Percentiles rank a stretch among this genome's conserved stretches.
phyloP scores from a whole-genome alignment of 768 basidiomycete species.

The Lepiota venenata region DNA sequence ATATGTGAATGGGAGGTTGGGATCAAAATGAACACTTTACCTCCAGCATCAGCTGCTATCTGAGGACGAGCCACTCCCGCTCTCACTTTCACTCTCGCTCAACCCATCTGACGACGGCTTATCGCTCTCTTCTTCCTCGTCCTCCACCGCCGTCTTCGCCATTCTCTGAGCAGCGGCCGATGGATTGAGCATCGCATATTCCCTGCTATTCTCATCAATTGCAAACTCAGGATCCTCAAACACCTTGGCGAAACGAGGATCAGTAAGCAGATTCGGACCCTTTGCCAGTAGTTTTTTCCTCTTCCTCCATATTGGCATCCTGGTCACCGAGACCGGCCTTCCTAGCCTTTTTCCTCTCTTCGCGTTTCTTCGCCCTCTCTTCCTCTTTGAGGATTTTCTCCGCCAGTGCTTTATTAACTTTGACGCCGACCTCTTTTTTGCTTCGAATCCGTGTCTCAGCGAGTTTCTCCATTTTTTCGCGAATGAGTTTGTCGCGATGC shows the following conservation, averaged over 20 bases:
- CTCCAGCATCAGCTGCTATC: constrained; percentile 60
- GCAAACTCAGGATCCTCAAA: constrained; percentile 91
- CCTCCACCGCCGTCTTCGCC: constrained; percentile 72
- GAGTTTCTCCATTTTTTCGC: constrained; percentile 90
- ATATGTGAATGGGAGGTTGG: constrained; percentile 2
- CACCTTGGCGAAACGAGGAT: constrained; percentile 86
- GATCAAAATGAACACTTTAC: constrained; percentile 25
- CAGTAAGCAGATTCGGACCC: constrained; percentile 62
- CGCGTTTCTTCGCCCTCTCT: constrained; percentile 54
- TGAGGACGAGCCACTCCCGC: constrained; percentile 26
- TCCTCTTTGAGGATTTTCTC: constrained; percentile 74
- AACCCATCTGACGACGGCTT: constrained; percentile 58
- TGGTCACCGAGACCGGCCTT: constrained; percentile 27
- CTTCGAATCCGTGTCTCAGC: constrained; percentile 90
- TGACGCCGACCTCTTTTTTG: constrained; percentile 66
- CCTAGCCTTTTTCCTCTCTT: constrained; percentile 49
- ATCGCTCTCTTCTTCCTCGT: constrained; percentile 88
- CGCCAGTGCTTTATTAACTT: constrained; percentile 79
- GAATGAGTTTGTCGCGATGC: constrained; percentile 84
- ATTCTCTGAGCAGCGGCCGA: constrained; percentile 64
- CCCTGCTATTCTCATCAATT: constrained; percentile 85
- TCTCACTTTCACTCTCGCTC: constrained; percentile 39
- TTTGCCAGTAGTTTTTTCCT: constrained; percentile 30
- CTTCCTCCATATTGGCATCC: constrained; percentile 33
- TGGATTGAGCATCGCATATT: constrained; percentile 92